Percentiles rank a stretch among this genome's conserved stretches.
phyloP scores from a whole-genome alignment of 441 rosid genomes.

The Euphorbia celastroides region DNA sequence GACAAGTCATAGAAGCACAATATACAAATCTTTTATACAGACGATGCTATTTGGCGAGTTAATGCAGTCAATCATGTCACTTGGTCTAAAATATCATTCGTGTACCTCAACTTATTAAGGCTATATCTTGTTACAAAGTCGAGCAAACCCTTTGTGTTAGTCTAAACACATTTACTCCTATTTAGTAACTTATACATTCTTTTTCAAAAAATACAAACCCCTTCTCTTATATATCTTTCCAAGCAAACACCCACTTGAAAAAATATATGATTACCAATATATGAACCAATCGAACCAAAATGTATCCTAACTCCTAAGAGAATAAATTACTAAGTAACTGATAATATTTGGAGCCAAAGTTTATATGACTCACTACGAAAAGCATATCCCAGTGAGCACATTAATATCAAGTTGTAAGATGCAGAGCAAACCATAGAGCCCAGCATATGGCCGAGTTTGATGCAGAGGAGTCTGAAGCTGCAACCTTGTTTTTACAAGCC shows the following conservation, averaged over 20 bases:
- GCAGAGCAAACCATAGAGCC: conserved; percentile 63
- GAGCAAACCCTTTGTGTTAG: neutral
- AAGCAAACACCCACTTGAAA: neutral
- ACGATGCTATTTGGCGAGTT: neutral
- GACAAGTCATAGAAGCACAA: neutral
- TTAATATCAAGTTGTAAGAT: conserved; percentile 32
- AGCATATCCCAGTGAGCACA: conserved; percentile 26
- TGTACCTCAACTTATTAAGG: neutral
- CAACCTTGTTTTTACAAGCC: conserved; percentile 94
- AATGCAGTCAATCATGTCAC: conserved; percentile 5
- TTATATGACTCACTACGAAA: conserved; percentile 25
- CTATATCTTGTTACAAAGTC: neutral
- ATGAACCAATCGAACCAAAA: conserved; percentile 5
- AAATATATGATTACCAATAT: conserved; percentile 2
- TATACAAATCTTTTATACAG: neutral
- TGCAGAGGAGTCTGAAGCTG: conserved; percentile 93
- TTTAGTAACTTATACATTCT: neutral
- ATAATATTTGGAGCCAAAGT: conserved; percentile 19
- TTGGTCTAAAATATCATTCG: neutral
- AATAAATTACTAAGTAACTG: conserved; percentile 6
- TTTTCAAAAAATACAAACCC: neutral
- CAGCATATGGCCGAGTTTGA: conserved; percentile 64
- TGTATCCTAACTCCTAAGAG: neutral
- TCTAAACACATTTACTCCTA: neutral
- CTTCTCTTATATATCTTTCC: neutral